Percentiles rank a stretch among this genome's conserved stretches.
phyloP scores from a whole-genome alignment of 1,284 basidiomycete species.

The Chondrostereum purpureum region DNA sequence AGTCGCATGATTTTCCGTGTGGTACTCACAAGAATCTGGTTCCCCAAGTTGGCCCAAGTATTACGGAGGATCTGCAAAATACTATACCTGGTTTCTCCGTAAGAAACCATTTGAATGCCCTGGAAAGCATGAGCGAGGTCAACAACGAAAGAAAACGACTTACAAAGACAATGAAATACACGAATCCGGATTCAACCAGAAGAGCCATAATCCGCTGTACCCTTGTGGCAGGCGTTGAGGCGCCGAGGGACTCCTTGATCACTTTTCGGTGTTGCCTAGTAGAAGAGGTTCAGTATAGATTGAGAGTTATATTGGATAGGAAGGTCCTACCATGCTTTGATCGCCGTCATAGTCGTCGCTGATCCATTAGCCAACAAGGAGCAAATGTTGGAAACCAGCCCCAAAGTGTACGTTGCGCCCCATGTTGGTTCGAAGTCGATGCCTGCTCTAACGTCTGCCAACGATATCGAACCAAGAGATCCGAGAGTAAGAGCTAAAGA shows the following conservation, averaged over 20 bases:
- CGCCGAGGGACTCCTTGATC: background rate
- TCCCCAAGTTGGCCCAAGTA: too few species aligned
- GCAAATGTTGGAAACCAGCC: too few species aligned
- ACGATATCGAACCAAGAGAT: background rate
- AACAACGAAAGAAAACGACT: background rate
- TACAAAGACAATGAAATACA: background rate
- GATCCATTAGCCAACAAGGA: conserved; percentile 3
- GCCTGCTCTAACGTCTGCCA: background rate
- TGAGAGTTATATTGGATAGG: background rate
- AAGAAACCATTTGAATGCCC: background rate
- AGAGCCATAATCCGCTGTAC: background rate
- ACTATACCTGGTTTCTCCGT: too few species aligned
- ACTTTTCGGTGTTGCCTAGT: background rate
- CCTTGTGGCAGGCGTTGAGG: background rate
- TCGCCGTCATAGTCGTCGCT: conserved; percentile 3
- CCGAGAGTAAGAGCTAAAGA: too few species aligned
- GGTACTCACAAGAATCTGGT: too few species aligned
- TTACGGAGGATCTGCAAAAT: too few species aligned
- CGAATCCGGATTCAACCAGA: background rate
- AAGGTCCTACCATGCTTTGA: conserved; percentile 4
- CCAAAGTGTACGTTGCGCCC: background rate
- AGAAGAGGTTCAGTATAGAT: background rate
- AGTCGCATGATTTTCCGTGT: too few species aligned
- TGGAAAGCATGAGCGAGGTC: background rate
- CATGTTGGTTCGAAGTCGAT: background rate